Base-by-base conservation (phyloP, 2,329 filamentous ascomycete genomes). In the Epichloe brachyelytri region DNA sequence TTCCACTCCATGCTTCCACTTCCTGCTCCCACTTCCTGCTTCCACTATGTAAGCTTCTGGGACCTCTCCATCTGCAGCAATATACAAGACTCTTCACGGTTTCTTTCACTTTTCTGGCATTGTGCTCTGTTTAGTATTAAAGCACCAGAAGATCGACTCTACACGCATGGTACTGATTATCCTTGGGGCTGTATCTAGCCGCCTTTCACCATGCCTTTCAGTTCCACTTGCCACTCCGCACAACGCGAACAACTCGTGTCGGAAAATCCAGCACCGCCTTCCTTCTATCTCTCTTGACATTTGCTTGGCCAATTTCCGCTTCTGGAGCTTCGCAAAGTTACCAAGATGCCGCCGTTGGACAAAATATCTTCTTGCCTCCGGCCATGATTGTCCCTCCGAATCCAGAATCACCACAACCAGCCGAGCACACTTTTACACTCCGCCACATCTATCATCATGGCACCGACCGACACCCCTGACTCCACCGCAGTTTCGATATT, bases 361-460 rank as follows among this genome's bases (percentile, higher is more conserved):
- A 72, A 51, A 68, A 75, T 48, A 58, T 72, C 6, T 59, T 74
- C 39, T 59, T 79, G 17, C 71, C 72, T 36, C 65, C 66, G 1
- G 62, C 58, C 10, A 62, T 64, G 14, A 56, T 68, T 45, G 64
- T 74, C 34, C 70, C 70, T 43, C 70, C 71, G 26, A 59, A 52
- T n/a, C 63, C 60, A 49, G 71, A 76, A 51, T 61, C 70, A 5
- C 74, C 73, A 20, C 63, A 61, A 11, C 71, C 78, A 11, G 71
- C 73, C 19, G 73, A 81, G 8, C 79, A 83, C 59, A 69, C 71
- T 37, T 83, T 84, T 71, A 82, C 77, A 6, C 78, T 98, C 51
- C 83, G 88, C 60, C 91, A 98, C 68, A 83, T 97, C 61, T 93
- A 88, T 69, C 90, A 96, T 65, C 90, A 95, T 69, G 91, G 91